Base-by-base conservation (phyloP, 768 basidiomycete genomes). In the Daedaleopsis sinensis region DNA sequence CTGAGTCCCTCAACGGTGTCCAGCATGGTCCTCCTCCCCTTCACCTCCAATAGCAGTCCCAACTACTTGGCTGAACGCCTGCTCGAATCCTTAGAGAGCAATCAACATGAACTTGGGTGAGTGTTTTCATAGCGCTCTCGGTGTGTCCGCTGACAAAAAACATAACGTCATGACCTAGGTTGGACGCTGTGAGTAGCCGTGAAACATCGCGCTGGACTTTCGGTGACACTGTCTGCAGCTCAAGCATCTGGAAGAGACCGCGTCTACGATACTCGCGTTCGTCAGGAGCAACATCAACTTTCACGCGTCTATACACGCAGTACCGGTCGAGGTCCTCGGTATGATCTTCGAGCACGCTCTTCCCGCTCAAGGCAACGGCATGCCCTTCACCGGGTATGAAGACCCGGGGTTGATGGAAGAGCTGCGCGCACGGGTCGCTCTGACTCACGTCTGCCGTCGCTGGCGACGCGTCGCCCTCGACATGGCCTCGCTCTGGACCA, bases 321-420 rank as follows among this genome's bases (percentile, higher is more conserved):
- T 65, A n/a, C 64, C 64, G 2, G 44, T 49, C 1, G 64, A 65
- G 42, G 19, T 61, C 42, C 56, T 65, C 39, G 53, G 42, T n/a
- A 49, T 61, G 18, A 58, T 65, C 18, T 65, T 65, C 54, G 35
- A 18, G 12, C 37, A 46, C 12, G 42, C 57, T 5, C 48, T 65
- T 2, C 58, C 62, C 9, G 52, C 58, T 4, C 5, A 12, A 18
- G 49, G 55, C 32, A 36, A 39, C 19, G 55, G 55, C 12, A 47
- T 62, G 15, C 55, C 35, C 15, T 19, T 47, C 24, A 62, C 50
- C 50, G 61, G 61, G 9, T 52, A 21, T 18, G 32, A 57, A 13
- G 51, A 52, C 18, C 37, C 51, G 1, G 50, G 52, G 39, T 18
- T 62, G 35, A 32, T 9, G 12, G 43, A n/a, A 7, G 61, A 57